Evolutionary conservation across 1,284 basidiomycete species (phyloP).

Genomic region (Ustilago nuda): DNA sequence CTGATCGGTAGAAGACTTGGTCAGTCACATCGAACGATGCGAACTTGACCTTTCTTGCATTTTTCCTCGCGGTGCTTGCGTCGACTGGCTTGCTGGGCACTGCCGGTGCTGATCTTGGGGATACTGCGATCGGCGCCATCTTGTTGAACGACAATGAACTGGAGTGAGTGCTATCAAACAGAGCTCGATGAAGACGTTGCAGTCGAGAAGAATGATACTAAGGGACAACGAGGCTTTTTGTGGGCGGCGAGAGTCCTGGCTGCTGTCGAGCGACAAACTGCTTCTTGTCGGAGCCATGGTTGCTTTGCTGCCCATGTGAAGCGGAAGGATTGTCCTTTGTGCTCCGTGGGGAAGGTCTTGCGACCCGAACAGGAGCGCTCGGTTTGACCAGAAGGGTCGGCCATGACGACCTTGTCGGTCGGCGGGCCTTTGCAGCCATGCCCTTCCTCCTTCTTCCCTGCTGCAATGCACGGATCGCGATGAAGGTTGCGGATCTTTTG

Average conservation of each 20-base stretch:
- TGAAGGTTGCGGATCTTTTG: background rate
- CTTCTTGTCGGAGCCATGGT: background rate
- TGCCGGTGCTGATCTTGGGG: slow-evolving; percentile 36
- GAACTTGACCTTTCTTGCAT: slow-evolving; percentile 31
- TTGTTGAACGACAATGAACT: slow-evolving; percentile 6
- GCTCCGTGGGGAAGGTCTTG: background rate
- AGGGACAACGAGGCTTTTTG: slow-evolving; percentile 31
- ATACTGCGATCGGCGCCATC: slow-evolving; percentile 46
- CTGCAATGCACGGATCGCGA: background rate
- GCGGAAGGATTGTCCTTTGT: background rate
- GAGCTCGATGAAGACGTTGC: slow-evolving; percentile 23
- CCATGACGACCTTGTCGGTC: slow-evolving; percentile 43
- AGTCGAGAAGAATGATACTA: slow-evolving; percentile 30
- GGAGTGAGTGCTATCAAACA: background rate
- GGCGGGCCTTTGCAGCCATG: slow-evolving; percentile 19
- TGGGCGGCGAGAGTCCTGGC: background rate
- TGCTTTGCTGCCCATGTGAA: background rate
- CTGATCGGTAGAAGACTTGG: slow-evolving; percentile 53
- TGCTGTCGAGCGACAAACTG: slow-evolving; percentile 18
- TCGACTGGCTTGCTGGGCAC: slow-evolving; percentile 10
- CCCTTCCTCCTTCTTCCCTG: background rate
- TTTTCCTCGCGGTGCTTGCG: background rate
- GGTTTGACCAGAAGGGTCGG: slow-evolving; percentile 37
- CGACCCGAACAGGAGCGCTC: background rate
- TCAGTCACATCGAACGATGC: slow-evolving; percentile 53